Percentiles rank a stretch among this genome's conserved stretches.
Evolutionary conservation across 140 eudicot genomes (phyloP).

Genomic region (Anethum foeniculum): DNA sequence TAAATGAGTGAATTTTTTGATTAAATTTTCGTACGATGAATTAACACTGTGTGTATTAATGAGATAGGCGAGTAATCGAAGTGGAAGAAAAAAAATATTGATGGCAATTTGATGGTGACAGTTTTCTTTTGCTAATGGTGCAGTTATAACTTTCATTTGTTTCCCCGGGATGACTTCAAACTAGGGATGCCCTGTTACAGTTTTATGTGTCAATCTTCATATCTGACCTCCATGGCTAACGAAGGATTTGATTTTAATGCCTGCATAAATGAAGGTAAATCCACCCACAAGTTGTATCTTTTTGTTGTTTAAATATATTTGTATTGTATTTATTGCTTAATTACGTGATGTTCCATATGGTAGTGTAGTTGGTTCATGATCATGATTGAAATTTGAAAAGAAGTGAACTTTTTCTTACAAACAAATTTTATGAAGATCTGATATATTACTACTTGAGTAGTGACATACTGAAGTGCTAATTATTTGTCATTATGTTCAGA

Average conservation of each 20-base stretch:
- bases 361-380: background rate
- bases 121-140: conserved; percentile 20
- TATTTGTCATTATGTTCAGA: background rate
- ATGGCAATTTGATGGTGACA: background rate
- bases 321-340: background rate
- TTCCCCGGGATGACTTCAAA: conserved; percentile 88
- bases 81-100: background rate
- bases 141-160: conserved; percentile 90
- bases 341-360: background rate
- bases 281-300: background rate
- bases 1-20: background rate
- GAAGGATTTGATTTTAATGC: conserved; percentile 81
- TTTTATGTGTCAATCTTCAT: conserved; percentile 79
- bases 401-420: background rate
- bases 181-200: conserved; percentile 74
- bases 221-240: conserved; percentile 63
- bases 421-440: background rate
- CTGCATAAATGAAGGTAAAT: conserved; percentile 76
- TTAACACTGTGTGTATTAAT: too few species aligned
- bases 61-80: background rate
- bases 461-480: background rate
- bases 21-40: too few species aligned
- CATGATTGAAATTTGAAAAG: background rate
- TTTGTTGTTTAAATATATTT: background rate
- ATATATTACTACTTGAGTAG: background rate